Evolutionary conservation across 768 basidiomycete genomes (phyloP), one percentile per base, ranked within the genome.

Genomic region (Boletales sp.): DNA sequence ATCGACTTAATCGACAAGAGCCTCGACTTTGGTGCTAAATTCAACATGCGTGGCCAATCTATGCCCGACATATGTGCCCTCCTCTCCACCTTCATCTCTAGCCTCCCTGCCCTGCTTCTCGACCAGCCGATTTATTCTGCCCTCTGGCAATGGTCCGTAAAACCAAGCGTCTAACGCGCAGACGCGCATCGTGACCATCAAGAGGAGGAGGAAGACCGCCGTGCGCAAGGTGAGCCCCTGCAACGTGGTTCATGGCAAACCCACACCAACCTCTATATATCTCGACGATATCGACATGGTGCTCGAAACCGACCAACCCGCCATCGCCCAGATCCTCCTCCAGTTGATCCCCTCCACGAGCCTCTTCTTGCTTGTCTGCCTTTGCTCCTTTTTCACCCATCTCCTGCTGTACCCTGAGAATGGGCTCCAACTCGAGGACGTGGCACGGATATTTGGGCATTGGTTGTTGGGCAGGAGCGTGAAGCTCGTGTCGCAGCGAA

Each of bases 371-470:
- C 66, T 80, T 41, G 58, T 67, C 36, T 77, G 79, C 56, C 69
- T 80, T 32, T 66, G 72, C 46, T 68, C 69, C 6, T 78, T 80
- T 60, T 77, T 80, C 57, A 74, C 75, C 1, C 79, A 81, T 54
- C 60, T 80, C 0, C 79, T 75, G 3, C 65, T 78, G 8, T 76
- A 72, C 47, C 73, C 77, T 1, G 76, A 76, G 39, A 81, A 81
- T 51, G 71, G 73, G 1, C 57, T 82, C n/a, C 63, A 72, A 7
- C 62, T 73, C 33, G 71, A 76, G 44, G 71, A 73, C 39, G 69
- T 79, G 44, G 73, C 74, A 6, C 65, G 72, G 38, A 73, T 79
- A 44, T 81, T 80, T 46, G 78, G 74, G 8, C 62, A 63, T 2
- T 58, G 68, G 13, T 56, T 80, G 34, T 61, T 76, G 40, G 73